Percentiles rank a stretch among this genome's conserved stretches.
phyloP scores from a whole-genome alignment of 2,329 filamentous ascomycete species.

The Magnaporthiopsis poae region DNA sequence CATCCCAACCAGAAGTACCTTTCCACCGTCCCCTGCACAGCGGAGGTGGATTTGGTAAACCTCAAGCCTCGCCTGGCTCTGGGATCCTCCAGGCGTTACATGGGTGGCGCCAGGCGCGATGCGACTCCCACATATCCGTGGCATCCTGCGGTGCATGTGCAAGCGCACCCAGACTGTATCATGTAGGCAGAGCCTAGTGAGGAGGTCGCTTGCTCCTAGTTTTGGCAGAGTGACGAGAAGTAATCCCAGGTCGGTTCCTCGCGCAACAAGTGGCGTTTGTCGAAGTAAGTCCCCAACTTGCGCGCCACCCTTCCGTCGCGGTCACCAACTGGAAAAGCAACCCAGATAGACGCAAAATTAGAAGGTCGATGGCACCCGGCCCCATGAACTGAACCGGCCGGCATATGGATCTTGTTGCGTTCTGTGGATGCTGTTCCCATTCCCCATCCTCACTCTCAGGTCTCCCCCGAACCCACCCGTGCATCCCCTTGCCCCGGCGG shows the following conservation, averaged over 20 bases:
- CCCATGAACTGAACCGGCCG: not conserved
- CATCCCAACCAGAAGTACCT: not conserved
- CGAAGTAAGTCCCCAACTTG: not conserved
- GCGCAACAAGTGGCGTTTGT: not conserved
- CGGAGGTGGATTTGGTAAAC: not conserved
- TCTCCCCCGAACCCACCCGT: not conserved
- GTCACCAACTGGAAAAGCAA: not conserved
- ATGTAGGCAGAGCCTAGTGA: not conserved
- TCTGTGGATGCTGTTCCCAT: not conserved
- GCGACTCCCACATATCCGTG: not conserved
- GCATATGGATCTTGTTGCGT: not conserved
- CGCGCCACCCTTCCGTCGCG: not conserved
- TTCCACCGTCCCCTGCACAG: not conserved
- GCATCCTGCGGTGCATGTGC: not conserved
- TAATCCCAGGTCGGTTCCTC: not conserved
- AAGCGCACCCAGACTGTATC: not conserved
- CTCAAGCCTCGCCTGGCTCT: not conserved
- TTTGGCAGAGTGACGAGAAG: not conserved
- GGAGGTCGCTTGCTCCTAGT: not conserved
- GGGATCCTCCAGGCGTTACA: not conserved
- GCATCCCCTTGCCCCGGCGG: not conserved
- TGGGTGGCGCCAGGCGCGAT: not conserved
- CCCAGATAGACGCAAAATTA: not conserved
- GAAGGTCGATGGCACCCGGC: not conserved
- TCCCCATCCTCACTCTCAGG: not conserved